Base-by-base conservation (phyloP, 2,329 filamentous ascomycete species). In the Dothideomycetes sp. region DNA sequence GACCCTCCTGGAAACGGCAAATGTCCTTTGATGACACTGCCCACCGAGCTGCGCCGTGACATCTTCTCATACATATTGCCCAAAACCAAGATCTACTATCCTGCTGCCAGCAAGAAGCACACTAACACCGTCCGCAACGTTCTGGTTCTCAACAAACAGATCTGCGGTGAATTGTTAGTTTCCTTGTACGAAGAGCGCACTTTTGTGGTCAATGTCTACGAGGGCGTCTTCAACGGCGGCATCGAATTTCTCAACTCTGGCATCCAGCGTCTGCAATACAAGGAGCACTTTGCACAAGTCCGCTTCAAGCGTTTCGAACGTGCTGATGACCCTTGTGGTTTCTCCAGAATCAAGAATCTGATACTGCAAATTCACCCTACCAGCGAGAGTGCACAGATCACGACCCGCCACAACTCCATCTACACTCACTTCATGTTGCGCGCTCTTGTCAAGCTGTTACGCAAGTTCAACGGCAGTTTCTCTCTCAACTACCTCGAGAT, bases 191-290 rank as follows among this genome's bases (percentile, higher is more conserved):
- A 54, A 24, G 55, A 58, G 28, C 27, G 27, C 16, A 43, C 41
- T 11, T 43, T 43, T 8, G 33, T 33, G 5, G 11, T 43, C 20
- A 27, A 43, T 19, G 17, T 43, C 17, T 23, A 37, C 17, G 33
- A 43, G 8, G 41, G 33, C 45, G 52, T 51, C 41, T 39, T 34
- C 13, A 56, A 55, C 45, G 53, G 52, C 8, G 55, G 56, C 15
- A 47, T 57, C 40, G 56, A 59, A 34, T 52, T 58, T 32, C 45
- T 57, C 15, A 43, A 58, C 33, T 37, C 48, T 12, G 54, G 56
- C 9, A 49, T 52, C 24, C 55, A 59, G 43, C 52, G 49, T 5
- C 47, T 59, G 2, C 54, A 56, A 22, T 57, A 54, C 38, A 45
- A 45, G 16, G 45, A 49, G 3, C 35, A 48, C 11, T 43, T 43